These are phyloP conservation scores for Favolaschia claudopus DNA, from an alignment of 768 basidiomycete genomes.

Conservation along the genomic window DNA sequence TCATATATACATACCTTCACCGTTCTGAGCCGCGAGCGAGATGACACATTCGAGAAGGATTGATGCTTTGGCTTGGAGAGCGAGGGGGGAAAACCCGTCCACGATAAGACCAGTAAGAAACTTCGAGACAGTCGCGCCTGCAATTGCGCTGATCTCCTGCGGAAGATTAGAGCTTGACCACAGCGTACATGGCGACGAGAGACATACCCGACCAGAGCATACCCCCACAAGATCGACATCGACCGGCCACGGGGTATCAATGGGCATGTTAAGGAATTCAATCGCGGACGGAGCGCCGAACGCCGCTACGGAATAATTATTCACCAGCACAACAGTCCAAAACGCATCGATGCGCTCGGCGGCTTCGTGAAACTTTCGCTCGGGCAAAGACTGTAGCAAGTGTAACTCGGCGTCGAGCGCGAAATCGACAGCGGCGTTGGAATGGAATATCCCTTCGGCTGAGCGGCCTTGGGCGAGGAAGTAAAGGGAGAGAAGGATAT, in stretches of 20 bases:
- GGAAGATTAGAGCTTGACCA: too few species aligned
- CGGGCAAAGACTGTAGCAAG: not conserved
- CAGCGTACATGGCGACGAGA: too few species aligned
- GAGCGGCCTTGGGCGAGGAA: not conserved
- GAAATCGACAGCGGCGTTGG: constrained; percentile 42
- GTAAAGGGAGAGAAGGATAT: not conserved
- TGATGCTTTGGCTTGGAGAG: not conserved
- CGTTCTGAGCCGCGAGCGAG: constrained; percentile 13
- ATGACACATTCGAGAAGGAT: constrained; percentile 35
- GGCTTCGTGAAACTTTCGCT: constrained; percentile 28
- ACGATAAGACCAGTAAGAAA: too few species aligned
- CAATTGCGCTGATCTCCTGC: too few species aligned
- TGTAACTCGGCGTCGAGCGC: constrained; percentile 35
- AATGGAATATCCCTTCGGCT: constrained; percentile 32
- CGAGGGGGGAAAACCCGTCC: not conserved
- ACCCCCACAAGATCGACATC: constrained; percentile 13
- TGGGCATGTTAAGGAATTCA: constrained; percentile 22
- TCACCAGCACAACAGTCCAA: constrained; percentile 43
- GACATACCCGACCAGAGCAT: not conserved
- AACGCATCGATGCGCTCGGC: constrained; percentile 43
- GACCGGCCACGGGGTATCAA: constrained; percentile 50
- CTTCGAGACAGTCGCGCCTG: too few species aligned
- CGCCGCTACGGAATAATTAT: constrained; percentile 39
- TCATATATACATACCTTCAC: constrained; percentile 17
- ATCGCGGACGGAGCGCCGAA: constrained; percentile 31